phyloP scores from a whole-genome alignment of 176 grass and related monocot genomes.

The Stipa capillata region DNA sequence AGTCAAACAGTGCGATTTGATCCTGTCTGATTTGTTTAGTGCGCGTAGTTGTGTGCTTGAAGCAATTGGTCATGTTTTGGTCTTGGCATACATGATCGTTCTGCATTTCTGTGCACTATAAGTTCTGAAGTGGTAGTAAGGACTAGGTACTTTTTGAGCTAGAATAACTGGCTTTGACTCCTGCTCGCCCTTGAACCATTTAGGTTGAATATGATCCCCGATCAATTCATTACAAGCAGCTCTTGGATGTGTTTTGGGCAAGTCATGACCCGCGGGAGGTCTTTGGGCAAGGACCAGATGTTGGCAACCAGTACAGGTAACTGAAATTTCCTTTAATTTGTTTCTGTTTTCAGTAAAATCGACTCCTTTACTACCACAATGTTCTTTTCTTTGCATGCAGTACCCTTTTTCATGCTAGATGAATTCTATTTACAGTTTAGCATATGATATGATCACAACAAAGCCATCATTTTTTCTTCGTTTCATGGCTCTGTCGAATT shows the following conservation, averaged over 20 bases:
- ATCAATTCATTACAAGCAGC: constrained; percentile 72
- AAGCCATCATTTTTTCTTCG: neutral
- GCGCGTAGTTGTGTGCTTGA: neutral
- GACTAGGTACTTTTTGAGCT: neutral
- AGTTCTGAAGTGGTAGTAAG: neutral
- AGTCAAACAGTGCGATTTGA: no score
- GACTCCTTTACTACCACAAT: neutral
- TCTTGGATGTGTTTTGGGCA: constrained; percentile 86
- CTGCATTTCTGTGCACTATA: neutral
- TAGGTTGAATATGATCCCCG: constrained; percentile 84
- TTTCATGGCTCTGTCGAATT: neutral
- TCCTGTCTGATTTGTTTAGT: neutral
- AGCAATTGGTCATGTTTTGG: neutral
- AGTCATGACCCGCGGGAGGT: constrained; percentile 87
- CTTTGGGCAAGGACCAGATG: constrained; percentile 96
- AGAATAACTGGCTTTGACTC: neutral
- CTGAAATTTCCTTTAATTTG: neutral
- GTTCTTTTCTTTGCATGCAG: neutral
- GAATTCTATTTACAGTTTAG: neutral
- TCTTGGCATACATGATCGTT: neutral
- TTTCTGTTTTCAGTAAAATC: neutral
- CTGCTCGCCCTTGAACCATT: neutral
- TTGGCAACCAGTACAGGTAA: constrained; percentile 93
- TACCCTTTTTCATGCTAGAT: neutral
- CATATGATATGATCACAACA: neutral